A percentile compares a stretch with the other conserved stretches of the same genome.
Evolutionary conservation across 768 basidiomycete species (phyloP).

Genomic region (Gelatoporia subvermispora): DNA sequence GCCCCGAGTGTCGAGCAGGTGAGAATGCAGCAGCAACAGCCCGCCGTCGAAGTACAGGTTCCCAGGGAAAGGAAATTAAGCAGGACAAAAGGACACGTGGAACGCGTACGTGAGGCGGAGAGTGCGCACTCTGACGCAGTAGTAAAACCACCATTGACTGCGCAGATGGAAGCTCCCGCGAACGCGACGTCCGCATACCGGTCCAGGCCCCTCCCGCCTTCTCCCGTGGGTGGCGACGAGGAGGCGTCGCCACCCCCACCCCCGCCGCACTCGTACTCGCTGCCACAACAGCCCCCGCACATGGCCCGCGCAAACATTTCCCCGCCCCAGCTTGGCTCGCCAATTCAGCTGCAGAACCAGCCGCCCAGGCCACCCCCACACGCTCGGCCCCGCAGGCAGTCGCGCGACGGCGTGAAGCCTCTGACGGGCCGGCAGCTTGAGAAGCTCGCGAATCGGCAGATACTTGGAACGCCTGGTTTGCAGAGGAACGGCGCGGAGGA

Average conservation of each 20-base stretch:
- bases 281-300: too few relatives aligned
- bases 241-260: slow-evolving; percentile 1
- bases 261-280: background rate
- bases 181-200: slow-evolving; percentile 3
- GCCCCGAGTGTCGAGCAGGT: background rate
- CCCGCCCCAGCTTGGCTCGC: slow-evolving; percentile 6
- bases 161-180: too few relatives aligned
- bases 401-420: slow-evolving; percentile 17
- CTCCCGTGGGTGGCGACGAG: background rate
- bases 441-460: slow-evolving; percentile 9
- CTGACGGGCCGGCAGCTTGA: slow-evolving; percentile 24
- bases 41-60: background rate
- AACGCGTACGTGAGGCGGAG: background rate
- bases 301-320: background rate
- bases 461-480: background rate
- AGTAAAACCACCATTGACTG: too few relatives aligned
- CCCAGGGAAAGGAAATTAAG: background rate
- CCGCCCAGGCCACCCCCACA: slow-evolving; percentile 3
- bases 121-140: too few relatives aligned
- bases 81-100: background rate
- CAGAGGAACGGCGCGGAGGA: background rate
- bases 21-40: background rate
- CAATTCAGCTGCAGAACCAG: slow-evolving; percentile 10
- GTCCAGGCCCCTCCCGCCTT: slow-evolving; percentile 10
- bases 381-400: slow-evolving; percentile 7